Evolutionary conservation across 768 basidiomycete genomes (phyloP).

Genomic region (Ephemerocybe angulata): DNA sequence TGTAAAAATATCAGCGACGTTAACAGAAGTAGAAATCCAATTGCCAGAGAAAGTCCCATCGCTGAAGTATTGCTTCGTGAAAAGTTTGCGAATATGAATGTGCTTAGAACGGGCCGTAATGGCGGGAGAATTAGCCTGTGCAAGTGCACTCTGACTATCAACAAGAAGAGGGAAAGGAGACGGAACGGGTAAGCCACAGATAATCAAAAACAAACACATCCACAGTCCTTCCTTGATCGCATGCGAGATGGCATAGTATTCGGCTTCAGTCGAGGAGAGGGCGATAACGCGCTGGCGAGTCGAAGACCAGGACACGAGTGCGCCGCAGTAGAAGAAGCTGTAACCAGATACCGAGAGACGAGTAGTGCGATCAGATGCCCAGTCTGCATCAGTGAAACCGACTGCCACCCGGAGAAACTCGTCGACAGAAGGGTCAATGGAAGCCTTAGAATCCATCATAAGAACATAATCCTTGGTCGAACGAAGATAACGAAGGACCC

Average conservation of each 20-base stretch:
- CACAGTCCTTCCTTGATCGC: conserved; percentile 24
- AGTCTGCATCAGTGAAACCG: conserved; percentile 18
- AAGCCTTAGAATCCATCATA: conserved; percentile 1
- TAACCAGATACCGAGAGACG: no score
- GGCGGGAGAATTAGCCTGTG: no score
- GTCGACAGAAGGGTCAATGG: neutral
- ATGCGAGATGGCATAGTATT: conserved; percentile 33
- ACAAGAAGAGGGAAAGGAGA: conserved; percentile 15
- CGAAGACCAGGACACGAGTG: conserved; percentile 28
- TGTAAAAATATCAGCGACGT: conserved; percentile 38
- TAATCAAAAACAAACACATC: conserved; percentile 21
- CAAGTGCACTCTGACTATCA: conserved; percentile 25
- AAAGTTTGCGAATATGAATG: conserved; percentile 27
- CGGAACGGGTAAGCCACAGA: conserved; percentile 7
- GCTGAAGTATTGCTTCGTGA: conserved; percentile 28
- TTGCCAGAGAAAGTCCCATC: no score
- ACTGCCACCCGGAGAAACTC: neutral
- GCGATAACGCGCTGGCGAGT: conserved; percentile 30
- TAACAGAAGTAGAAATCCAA: no score
- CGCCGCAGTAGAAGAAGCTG: conserved; percentile 24
- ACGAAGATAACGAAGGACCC: conserved; percentile 24
- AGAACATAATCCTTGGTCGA: conserved; percentile 18
- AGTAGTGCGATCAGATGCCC: no score
- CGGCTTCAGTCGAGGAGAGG: no score
- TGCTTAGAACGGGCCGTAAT: no score